Evolutionary conservation across 768 basidiomycete species (phyloP).

Genomic region (Hericium alpestre): DNA sequence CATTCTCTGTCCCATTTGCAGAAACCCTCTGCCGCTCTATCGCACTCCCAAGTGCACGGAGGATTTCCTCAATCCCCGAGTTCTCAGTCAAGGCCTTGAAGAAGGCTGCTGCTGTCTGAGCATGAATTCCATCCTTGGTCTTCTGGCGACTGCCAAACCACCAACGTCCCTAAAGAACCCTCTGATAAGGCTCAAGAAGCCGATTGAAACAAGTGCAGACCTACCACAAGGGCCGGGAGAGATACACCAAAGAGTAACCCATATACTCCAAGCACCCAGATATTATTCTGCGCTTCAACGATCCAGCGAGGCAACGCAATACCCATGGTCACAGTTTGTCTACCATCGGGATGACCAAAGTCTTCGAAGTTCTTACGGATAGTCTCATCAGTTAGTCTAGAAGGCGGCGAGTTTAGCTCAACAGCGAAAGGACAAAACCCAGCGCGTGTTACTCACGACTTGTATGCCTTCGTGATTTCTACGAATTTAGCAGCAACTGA

Average conservation of each 20-base stretch:
- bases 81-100: conserved; percentile 84
- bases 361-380: conserved; percentile 83
- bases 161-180: conserved; percentile 61
- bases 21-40: conserved; percentile 46
- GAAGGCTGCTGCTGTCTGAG: conserved; percentile 71
- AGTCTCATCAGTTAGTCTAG: conserved; percentile 80
- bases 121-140: conserved; percentile 87
- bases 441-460: conserved; percentile 47
- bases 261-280: conserved; percentile 84
- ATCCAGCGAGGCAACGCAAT: conserved; percentile 94
- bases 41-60: conserved; percentile 59
- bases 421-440: background rate
- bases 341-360: conserved; percentile 93
- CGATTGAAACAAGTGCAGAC: conserved; percentile 10
- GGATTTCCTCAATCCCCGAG: conserved; percentile 58
- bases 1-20: conserved; percentile 17
- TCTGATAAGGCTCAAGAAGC: background rate
- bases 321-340: conserved; percentile 89
- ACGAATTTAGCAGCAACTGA: conserved; percentile 81
- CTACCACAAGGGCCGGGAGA: conserved; percentile 75
- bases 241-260: conserved; percentile 80
- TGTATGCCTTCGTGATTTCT: conserved; percentile 94
- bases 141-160: conserved; percentile 88
- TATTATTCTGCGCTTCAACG: conserved; percentile 81
- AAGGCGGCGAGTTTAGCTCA: background rate